phyloP scores from a whole-genome alignment of 2,329 filamentous ascomycete species.

The Tolypocladium sp. region DNA sequence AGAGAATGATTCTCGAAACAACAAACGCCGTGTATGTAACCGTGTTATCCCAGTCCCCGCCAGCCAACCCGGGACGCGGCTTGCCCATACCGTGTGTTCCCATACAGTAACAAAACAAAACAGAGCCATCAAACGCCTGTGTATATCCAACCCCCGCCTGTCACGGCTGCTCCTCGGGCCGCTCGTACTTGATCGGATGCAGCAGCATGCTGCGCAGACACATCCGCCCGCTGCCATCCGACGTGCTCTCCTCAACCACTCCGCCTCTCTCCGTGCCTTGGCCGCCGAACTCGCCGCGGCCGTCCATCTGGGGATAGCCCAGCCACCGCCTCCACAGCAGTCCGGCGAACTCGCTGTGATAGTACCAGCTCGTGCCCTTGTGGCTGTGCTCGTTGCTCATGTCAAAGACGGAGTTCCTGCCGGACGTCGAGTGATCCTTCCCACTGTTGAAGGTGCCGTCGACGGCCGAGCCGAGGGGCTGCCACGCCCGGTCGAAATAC shows the following conservation, averaged over 20 bases:
- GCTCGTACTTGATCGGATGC: constrained; percentile 69
- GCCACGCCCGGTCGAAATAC: constrained; percentile 70
- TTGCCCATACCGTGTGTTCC: background rate
- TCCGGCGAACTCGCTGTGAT: constrained; percentile 67
- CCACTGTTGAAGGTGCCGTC: constrained; percentile 75
- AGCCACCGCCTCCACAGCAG: constrained; percentile 77
- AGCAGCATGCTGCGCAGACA: constrained; percentile 73
- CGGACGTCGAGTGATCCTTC: constrained; percentile 54
- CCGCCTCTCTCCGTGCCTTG: constrained; percentile 41
- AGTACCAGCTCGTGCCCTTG: constrained; percentile 76
- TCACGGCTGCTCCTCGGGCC: constrained; percentile 30
- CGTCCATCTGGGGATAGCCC: constrained; percentile 45
- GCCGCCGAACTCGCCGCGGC: constrained; percentile 35
- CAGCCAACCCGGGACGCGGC: background rate
- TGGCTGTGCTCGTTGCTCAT: constrained; percentile 72
- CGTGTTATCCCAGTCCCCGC: background rate
- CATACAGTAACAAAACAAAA: background rate
- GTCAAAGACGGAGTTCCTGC: constrained; percentile 58
- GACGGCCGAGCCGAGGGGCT: constrained; percentile 49
- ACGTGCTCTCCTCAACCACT: constrained; percentile 36
- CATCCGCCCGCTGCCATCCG: constrained; percentile 51
- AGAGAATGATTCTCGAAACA: background rate
- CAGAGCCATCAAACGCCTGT: background rate
- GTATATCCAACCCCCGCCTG: background rate
- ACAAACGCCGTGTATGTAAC: background rate